These are phyloP conservation scores for Hexamita inflata DNA, from an alignment of 208 protist genomes.

Conservation along the genomic window DNA sequence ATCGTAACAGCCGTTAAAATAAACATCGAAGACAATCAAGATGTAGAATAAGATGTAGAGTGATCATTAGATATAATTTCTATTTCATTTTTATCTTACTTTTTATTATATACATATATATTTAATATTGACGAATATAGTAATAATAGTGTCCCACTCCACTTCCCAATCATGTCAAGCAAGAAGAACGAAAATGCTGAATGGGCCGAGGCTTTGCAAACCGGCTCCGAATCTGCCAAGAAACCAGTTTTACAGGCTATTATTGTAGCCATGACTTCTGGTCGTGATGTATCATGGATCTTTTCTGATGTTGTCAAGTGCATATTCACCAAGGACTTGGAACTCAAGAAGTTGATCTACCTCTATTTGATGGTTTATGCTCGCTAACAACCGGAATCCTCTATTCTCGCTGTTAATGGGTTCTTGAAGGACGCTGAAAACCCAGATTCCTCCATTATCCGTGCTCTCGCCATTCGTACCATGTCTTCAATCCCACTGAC, in stretches of 20 bases:
- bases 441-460: slow-evolving; percentile 71
- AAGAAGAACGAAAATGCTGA: not conserved
- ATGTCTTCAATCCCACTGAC: slow-evolving; percentile 90
- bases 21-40: too few species aligned
- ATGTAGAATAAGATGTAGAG: too few species aligned
- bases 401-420: slow-evolving; percentile 69
- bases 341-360: slow-evolving; percentile 93
- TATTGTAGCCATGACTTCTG: slow-evolving; percentile 90
- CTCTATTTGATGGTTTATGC: slow-evolving; percentile 93
- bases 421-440: slow-evolving; percentile 68
- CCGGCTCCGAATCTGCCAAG: slow-evolving; percentile 34
- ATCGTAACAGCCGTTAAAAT: too few species aligned
- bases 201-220: not conserved
- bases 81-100: too few species aligned
- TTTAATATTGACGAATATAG: too few species aligned
- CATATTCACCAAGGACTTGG: slow-evolving; percentile 73
- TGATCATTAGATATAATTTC: too few species aligned
- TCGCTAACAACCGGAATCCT: slow-evolving; percentile 76
- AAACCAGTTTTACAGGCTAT: slow-evolving; percentile 83
- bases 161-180: not conserved
- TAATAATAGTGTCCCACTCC: too few species aligned
- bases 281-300: slow-evolving; percentile 74
- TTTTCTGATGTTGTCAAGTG: slow-evolving; percentile 79
- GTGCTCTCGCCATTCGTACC: slow-evolving; percentile 87
- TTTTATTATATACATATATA: too few species aligned